These are phyloP conservation scores for Argentina anserina DNA, from an alignment of 306 rosid genomes.

Conservation along the genomic window DNA sequence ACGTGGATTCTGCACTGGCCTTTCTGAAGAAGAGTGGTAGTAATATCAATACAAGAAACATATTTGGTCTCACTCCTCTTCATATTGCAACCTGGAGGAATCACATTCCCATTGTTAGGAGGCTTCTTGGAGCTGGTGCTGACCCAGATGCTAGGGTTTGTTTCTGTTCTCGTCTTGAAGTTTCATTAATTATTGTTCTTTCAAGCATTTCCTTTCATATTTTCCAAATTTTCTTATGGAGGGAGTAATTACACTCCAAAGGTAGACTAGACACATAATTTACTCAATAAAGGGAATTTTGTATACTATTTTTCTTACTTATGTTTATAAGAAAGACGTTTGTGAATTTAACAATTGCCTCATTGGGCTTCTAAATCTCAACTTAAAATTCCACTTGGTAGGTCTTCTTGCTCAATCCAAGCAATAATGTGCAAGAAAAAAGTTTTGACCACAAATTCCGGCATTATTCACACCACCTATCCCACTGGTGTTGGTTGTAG, in stretches of 20 bases:
- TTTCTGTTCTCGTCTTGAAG: conserved; percentile 14
- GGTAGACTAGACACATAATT: neutral
- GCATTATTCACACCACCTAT: neutral
- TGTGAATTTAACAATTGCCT: neutral
- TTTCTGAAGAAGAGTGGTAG: conserved; percentile 71
- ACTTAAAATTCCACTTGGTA: neutral
- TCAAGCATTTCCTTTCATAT: neutral
- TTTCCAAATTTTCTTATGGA: neutral
- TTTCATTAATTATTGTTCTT: conserved; percentile 1
- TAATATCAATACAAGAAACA: conserved; percentile 68
- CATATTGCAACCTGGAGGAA: conserved; percentile 96
- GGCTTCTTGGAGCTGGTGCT: conserved; percentile 93
- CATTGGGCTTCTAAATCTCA: neutral
- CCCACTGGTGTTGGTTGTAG: neutral
- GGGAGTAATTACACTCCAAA: neutral
- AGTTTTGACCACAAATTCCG: neutral
- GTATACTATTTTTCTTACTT: neutral
- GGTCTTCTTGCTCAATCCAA: neutral
- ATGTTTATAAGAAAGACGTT: neutral
- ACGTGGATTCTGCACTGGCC: conserved; percentile 66
- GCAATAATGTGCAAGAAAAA: neutral
- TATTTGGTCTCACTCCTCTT: conserved; percentile 78
- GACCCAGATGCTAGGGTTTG: conserved; percentile 93
- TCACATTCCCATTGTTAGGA: conserved; percentile 75
- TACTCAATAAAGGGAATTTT: neutral